Conservation (phyloP, 2,329 filamentous ascomycete species). For the Trichoderma citrinoviride region DNA sequence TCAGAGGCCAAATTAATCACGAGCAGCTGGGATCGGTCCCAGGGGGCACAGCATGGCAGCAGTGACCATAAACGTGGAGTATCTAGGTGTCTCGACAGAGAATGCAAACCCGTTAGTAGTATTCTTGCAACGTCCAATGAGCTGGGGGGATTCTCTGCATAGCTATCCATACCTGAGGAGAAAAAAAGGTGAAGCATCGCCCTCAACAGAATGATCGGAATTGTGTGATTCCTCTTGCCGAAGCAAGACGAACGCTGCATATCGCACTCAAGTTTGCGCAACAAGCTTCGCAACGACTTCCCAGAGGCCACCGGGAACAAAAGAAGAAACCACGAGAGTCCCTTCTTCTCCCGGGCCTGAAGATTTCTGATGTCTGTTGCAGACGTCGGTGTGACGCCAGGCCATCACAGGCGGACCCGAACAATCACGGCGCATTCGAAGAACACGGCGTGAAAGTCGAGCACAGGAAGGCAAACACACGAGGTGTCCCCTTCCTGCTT, state of each 20-base stretch:
- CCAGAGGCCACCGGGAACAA: constrained; percentile 62
- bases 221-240: constrained; percentile 63
- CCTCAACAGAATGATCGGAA: constrained; percentile 89
- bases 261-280: constrained; percentile 80
- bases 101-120: constrained; percentile 28
- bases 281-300: constrained; percentile 95
- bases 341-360: constrained; percentile 48
- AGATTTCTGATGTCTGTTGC: constrained; percentile 92
- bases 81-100: neutral
- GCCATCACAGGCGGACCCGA: constrained; percentile 75
- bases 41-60: neutral
- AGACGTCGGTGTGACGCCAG: constrained; percentile 76
- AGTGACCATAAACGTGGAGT: neutral
- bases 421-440: neutral
- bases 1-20: neutral
- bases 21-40: neutral
- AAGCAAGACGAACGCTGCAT: constrained; percentile 64
- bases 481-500: constrained; percentile 8
- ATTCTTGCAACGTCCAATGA: constrained; percentile 24
- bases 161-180: constrained; percentile 30
- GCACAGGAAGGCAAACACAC: constrained; percentile 27
- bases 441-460: constrained; percentile 28
- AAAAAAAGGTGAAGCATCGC: constrained; percentile 54
- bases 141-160: neutral
- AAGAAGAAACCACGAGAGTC: neutral